Base-by-base conservation (phyloP, 768 basidiomycete species). In the Serendipita sp. region DNA sequence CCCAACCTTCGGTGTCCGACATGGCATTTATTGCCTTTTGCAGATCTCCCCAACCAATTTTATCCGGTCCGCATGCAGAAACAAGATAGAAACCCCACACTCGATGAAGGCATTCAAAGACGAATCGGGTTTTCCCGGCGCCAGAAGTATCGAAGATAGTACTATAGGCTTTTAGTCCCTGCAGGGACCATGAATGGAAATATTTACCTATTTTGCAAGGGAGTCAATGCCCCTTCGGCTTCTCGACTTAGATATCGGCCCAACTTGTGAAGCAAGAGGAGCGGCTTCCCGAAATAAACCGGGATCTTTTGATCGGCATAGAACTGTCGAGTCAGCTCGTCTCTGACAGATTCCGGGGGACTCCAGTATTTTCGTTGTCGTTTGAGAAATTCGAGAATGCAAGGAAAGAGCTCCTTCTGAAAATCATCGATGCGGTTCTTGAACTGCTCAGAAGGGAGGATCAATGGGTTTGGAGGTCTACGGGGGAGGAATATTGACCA, bases 31-130 rank as follows among this genome's bases (percentile, higher is more conserved):
- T 16, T 20, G 30, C 38, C 45, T 53, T 45, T 17, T 4, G n/a
- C 22, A 38, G 41, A 2, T 42, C 16, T n/a, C 20, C 7, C 20
- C n/a, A 50, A 17, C 44, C 31, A 20, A 45, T 7, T 34, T 28
- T 13, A 64, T 68, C 34, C 65, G 66, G 16, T 68, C 65, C 63
- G 22, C 60, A 11, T 63, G 63, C 38, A 22, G 53, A 9, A 31
- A 31, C 31, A 13, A 62, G 41, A 62, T 62, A 62, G 30, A 62
- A 62, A 2, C 62, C 62, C 62, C 62, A 62, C n/a, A 16, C n/a
- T 14, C 17, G 13, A 22, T 13, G 22, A 5, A 62, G 62, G n/a
- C 62, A 48, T 13, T 62, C 62, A 13, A 62, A 48, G 7, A 62
- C 5, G 14, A 53, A 24, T 20, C 62, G 62, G 16, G 62, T 62